These are phyloP conservation scores for Suillus lakei DNA, from an alignment of 768 basidiomycete species.

Conservation along the genomic window DNA sequence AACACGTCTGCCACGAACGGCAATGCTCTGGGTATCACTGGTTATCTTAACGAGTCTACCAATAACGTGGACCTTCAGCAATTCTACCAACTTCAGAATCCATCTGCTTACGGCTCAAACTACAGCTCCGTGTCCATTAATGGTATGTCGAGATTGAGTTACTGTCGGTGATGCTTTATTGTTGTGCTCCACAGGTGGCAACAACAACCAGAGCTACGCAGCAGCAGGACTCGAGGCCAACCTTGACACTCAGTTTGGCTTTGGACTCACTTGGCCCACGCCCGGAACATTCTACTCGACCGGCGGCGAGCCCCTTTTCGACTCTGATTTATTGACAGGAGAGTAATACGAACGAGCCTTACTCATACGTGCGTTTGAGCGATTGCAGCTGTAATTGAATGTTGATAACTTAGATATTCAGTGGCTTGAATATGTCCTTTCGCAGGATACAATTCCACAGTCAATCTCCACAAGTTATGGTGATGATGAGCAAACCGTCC, in stretches of 20 bases:
- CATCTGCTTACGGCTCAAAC: conserved; percentile 51
- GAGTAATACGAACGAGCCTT: conserved; percentile 55
- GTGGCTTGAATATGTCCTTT: conserved; percentile 66
- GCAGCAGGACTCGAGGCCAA: conserved; percentile 68
- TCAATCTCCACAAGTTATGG: conserved; percentile 76
- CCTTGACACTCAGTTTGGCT: conserved; percentile 70
- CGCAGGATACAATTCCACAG: conserved; percentile 50
- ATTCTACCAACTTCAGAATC: conserved; percentile 55
- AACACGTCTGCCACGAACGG: conserved; percentile 43
- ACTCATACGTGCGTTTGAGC: conserved; percentile 39
- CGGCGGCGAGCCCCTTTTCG: conserved; percentile 62
- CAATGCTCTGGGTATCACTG: conserved; percentile 59
- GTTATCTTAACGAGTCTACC: conserved; percentile 56
- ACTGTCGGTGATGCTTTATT: conserved; percentile 12
- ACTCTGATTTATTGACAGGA: conserved; percentile 48
- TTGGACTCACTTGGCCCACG: conserved; percentile 67
- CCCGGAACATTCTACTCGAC: conserved; percentile 65
- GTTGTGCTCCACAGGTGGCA: conserved; percentile 48
- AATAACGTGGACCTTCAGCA: conserved; percentile 55
- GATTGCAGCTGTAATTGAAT: not conserved
- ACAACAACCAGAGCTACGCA: conserved; percentile 57
- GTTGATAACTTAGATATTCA: conserved; percentile 26
- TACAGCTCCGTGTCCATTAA: conserved; percentile 61
- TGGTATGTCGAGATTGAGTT: conserved; percentile 39
- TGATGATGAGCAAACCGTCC: conserved; percentile 78